These are phyloP conservation scores for Petunia axillaris DNA, from an alignment of 257 asterid genomes.

Conservation along the genomic window DNA sequence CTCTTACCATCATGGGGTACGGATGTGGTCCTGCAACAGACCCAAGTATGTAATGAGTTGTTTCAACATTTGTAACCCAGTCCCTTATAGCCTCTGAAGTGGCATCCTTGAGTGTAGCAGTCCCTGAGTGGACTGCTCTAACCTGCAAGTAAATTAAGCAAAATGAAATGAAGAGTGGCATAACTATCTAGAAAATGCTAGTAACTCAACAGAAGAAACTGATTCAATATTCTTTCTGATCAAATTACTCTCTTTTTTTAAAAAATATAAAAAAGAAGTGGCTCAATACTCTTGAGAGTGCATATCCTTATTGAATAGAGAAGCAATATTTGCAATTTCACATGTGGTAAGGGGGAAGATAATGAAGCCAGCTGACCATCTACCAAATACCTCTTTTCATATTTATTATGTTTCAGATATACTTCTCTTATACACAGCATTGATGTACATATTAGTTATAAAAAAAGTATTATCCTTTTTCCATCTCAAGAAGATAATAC, in stretches of 20 bases:
- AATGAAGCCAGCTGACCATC: not conserved
- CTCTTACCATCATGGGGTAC: slow-evolving; percentile 98
- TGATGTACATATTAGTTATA: no score
- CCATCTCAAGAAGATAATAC: no score
- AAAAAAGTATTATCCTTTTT: no score
- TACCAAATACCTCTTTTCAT: not conserved
- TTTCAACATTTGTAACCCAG: slow-evolving; percentile 94
- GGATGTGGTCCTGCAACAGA: slow-evolving; percentile 99
- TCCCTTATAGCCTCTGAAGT: slow-evolving; percentile 98
- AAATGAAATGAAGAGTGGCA: slow-evolving; percentile 4
- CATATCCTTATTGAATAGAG: not conserved
- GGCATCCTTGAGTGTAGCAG: slow-evolving; percentile 97
- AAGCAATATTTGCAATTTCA: not conserved
- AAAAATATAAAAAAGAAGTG: not conserved
- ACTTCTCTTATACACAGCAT: not conserved
- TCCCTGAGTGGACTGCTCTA: slow-evolving; percentile 89
- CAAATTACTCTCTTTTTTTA: not conserved
- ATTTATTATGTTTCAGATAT: not conserved
- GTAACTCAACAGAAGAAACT: not conserved
- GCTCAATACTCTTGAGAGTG: not conserved
- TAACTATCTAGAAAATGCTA: not conserved
- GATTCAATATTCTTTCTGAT: not conserved
- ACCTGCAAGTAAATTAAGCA: slow-evolving; percentile 50
- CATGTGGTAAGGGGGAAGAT: not conserved
- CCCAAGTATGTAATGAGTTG: slow-evolving; percentile 93